Evolutionary conservation across 306 rosid genomes (phyloP).

Genomic region (Abrus pulchellus): DNA sequence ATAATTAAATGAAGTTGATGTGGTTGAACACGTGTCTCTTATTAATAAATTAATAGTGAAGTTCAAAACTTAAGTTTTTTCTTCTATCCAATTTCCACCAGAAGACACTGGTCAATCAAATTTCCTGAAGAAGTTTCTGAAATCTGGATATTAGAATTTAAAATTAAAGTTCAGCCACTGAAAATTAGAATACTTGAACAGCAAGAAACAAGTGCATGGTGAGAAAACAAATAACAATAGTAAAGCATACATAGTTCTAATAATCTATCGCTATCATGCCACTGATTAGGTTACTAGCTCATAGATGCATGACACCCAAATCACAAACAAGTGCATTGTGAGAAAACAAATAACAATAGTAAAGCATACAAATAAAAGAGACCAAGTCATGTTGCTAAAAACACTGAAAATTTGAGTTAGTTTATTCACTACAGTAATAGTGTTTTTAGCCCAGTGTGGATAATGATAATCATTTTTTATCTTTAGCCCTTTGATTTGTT

Average conservation of each 20-base stretch:
- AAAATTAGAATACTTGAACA: background rate
- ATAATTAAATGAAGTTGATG: background rate
- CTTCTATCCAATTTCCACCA: constrained; percentile 20
- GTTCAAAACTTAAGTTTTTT: constrained; percentile 13
- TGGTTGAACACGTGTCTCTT: background rate
- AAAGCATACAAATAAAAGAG: background rate
- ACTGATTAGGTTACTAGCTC: background rate
- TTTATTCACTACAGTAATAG: constrained; percentile 1
- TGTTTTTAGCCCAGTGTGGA: background rate
- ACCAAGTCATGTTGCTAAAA: constrained; percentile 7
- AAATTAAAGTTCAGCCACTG: background rate
- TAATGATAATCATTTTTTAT: constrained; percentile 4
- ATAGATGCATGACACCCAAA: background rate
- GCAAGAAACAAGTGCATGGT: background rate
- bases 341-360: background rate
- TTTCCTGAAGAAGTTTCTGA: background rate
- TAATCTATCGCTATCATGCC: no score
- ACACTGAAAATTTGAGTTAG: constrained; percentile 6
- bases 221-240: background rate
- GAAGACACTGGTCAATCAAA: background rate
- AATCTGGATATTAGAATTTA: background rate
- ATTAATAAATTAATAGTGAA: background rate
- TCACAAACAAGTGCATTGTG: constrained; percentile 4
- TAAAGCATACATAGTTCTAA: background rate
- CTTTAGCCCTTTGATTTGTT: constrained; percentile 2